These are phyloP conservation scores for Hirschfeldia incana DNA, from an alignment of 345 rosid species.

Conservation along the genomic window DNA sequence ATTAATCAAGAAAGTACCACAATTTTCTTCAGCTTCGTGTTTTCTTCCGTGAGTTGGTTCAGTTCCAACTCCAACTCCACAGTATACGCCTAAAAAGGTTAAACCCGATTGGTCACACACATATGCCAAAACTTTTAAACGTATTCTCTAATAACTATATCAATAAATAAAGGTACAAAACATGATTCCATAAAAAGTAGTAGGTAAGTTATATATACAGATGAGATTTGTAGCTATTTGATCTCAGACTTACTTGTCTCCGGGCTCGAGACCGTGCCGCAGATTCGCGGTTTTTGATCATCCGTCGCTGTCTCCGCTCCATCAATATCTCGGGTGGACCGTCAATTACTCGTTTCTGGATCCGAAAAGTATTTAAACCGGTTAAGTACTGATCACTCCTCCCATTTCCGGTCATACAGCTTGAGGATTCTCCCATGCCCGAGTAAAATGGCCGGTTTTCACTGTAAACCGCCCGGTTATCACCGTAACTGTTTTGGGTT, in stretches of 20 bases:
- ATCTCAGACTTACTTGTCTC: slow-evolving; percentile 63
- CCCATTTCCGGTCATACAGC: slow-evolving; percentile 39
- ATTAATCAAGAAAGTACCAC: slow-evolving; percentile 47
- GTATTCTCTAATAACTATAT: not conserved
- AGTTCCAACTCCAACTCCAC: slow-evolving; percentile 85
- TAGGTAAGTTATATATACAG: not conserved
- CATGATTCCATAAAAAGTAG: not conserved
- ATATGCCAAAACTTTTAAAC: not conserved
- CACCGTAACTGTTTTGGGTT: slow-evolving; percentile 35
- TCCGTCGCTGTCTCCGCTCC: slow-evolving; percentile 81
- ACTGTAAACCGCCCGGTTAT: slow-evolving; percentile 38
- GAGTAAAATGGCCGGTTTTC: slow-evolving; percentile 36
- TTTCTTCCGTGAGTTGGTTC: slow-evolving; percentile 78
- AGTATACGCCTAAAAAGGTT: slow-evolving; percentile 65
- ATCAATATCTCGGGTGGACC: slow-evolving; percentile 72
- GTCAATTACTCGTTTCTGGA: slow-evolving; percentile 57
- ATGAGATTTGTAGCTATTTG: not conserved
- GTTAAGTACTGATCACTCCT: slow-evolving; percentile 33
- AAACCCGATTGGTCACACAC: not conserved
- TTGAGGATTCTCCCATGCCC: slow-evolving; percentile 45
- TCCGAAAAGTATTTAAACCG: slow-evolving; percentile 41
- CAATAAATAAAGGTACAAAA: not conserved
- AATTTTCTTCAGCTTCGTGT: slow-evolving; percentile 56
- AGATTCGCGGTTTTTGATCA: slow-evolving; percentile 93
- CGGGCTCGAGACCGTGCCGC: slow-evolving; percentile 96